Evolutionary conservation across 2,329 filamentous ascomycete genomes (phyloP), one percentile per base, ranked within the genome.

Genomic region (Colletotrichum australisinense): DNA sequence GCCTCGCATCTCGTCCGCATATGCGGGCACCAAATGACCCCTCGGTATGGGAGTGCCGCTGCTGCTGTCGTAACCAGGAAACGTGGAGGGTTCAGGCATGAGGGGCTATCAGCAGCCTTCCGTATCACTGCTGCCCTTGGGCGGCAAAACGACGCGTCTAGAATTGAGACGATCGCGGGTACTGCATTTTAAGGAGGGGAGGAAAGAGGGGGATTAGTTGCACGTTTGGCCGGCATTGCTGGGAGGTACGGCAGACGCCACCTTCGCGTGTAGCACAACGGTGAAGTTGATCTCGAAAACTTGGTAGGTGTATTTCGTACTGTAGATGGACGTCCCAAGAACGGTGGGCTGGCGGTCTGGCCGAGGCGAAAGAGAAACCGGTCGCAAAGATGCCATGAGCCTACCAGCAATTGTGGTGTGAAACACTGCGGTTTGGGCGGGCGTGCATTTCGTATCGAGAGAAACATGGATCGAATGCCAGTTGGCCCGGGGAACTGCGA

Each of bases 221-320:
- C 58, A 72, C 35, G 38, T 58, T 63, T 5, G 22, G 57, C 59
- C n/a, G 30, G 42, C 49, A 16, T 52, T 26, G 46, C 38, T 57
- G 57, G 69, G 69, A 46, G 35, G 49, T 58, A 72, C 69, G 38
- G n/a, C 64, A 72, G 69, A 63, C 57, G 69, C 69, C 69, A 67
- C 69, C 53, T 9, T 28, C 16, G 49, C 24, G n/a, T 52, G 24
- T 35, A 12, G 16, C 5, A 24, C 30, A 62, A 65, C 62, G 60
- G 67, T 52, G 60, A 8, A 26, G 22, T 60, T 26, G 28, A 24
- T 12, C 30, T 42, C 22, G 57, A 32, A 49, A 35, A 42, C 14
- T 52, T 22, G 42, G 19, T n/a, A 32, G 30, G 24, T 14, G 24
- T 9, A 35, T 9, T 19, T 24, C n/a, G 30, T 6, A 42, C 35